Base-by-base conservation (phyloP, 345 rosid genomes). In the Citrus inodora region DNA sequence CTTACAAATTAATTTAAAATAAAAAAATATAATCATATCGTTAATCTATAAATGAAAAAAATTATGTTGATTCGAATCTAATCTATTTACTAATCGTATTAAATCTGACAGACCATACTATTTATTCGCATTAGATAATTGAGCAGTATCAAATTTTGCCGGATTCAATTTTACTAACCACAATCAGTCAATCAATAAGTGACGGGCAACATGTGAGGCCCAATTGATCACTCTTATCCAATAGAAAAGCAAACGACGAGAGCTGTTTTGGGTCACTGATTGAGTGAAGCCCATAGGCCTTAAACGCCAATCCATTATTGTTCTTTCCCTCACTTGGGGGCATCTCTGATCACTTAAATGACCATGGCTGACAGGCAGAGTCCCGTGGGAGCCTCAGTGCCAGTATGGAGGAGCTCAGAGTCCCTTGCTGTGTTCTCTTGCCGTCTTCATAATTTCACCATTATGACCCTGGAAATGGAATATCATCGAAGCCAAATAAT, bases 141-240 rank as follows among this genome's bases (percentile, higher is more conserved):
- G 1, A 0, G 0, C 10, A 0, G 5, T 11, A 3, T 46, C 5
- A 11, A 46, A 46, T 46, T 11, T 0, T 11, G 3, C 0, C 0
- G 0, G 1, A 3, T 10, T 1, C 0, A 46, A 46, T 32, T 32
- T 32, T 42, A 3, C 14, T 3, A 42, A 42, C 2, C 16, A 11
- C 16, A 42, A 3, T 42, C 48, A 9, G 48, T 42, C 14, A 42
- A 42, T 42, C 51, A 46, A 17, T 46, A 46, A 46, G 17, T 1
- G 17, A 46, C 17, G 51, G 51, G 51, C 51, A 46, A 46, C 51
- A 46, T 3, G 17, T 3, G 22, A 17, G 56, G 58, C 58, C 58
- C 58, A 53, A 16, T 53, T 5, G 58, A 16, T 4, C 6, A 1
- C 2, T 5, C 22, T 17, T 17, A 5, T 5, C 58, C 58, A 53